Conservation (phyloP, 2,329 filamentous ascomycete genomes). For the Neonectria sp. region DNA sequence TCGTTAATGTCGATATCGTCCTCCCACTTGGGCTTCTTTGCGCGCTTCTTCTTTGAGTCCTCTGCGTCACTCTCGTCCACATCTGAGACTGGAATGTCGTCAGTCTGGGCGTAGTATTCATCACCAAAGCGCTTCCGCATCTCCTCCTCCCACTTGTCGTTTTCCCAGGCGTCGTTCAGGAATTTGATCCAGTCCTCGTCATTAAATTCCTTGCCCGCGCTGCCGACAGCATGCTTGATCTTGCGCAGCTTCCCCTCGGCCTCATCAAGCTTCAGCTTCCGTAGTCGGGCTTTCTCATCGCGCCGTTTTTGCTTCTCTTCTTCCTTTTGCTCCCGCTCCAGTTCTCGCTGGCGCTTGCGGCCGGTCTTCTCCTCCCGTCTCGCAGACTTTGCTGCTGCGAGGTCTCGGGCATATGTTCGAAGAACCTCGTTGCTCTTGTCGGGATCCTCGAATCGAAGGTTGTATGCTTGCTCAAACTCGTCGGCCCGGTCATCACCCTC, state of each 20-base stretch:
- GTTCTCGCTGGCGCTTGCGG: slow-evolving; percentile 83
- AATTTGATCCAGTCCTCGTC: slow-evolving; percentile 89
- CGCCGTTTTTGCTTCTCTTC: slow-evolving; percentile 82
- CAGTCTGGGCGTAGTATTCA: slow-evolving; percentile 86
- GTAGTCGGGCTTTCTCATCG: slow-evolving; percentile 85
- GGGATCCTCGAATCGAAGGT: slow-evolving; percentile 95
- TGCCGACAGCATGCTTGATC: slow-evolving; percentile 90
- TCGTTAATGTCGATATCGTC: slow-evolving; percentile 98
- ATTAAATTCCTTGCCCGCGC: slow-evolving; percentile 75
- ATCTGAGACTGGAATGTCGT: slow-evolving; percentile 77
- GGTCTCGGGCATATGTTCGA: slow-evolving; percentile 90
- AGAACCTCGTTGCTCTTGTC: slow-evolving; percentile 89
- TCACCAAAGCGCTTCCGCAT: slow-evolving; percentile 93
- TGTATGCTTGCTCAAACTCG: slow-evolving; percentile 93
- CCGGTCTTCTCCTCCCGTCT: slow-evolving; percentile 85
- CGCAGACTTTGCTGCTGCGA: slow-evolving; percentile 85
- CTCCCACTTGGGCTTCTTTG: slow-evolving; percentile 83
- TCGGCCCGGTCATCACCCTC: slow-evolving; percentile 84
- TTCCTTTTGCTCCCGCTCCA: slow-evolving; percentile 83
- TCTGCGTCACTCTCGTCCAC: slow-evolving; percentile 75
- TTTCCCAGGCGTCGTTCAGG: slow-evolving; percentile 90
- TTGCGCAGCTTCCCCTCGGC: slow-evolving; percentile 88
- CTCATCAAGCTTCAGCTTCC: slow-evolving; percentile 92
- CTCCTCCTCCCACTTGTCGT: slow-evolving; percentile 90
- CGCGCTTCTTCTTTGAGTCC: slow-evolving; percentile 60